Base-by-base conservation (phyloP, 2,329 filamentous ascomycete species). In the Alternaria brassicicola region DNA sequence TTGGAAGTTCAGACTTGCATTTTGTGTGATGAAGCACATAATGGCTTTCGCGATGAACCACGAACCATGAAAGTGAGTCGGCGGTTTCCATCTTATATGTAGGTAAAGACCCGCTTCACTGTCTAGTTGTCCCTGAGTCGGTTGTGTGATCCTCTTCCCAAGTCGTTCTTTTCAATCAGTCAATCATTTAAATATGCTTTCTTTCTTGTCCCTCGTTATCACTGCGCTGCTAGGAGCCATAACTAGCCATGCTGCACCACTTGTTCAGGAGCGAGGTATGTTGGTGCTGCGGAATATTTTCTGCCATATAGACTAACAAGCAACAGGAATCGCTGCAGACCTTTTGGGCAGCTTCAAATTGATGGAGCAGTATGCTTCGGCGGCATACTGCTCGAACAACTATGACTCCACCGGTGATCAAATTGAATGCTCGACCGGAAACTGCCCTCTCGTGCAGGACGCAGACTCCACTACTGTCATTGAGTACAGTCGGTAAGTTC, bases 311-410 rank as follows among this genome's bases (percentile, higher is more conserved):
- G 17, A 33, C 56, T 66, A 25, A 62, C 12, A 12, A 3, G 10
- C 6, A 1, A n/a, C 33, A 65, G 69, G 55, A 8, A 63, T 76
- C 38, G 56, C 60, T 10, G 21, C 61, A 9, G 50, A 54, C 17
- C 61, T 74, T 15, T 53, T 74, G 25, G 38, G 54, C 28, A 66
- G 52, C 8, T 68, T 76, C 48, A 67, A 68, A 17, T 49, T 76
- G 26, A 75, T 76, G 70, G 65, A 65, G 9, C 71, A 85, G 60
- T 86, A 83, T 68, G 76, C 83, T 9, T 82, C 82, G 1, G 83
- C 84, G 12, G 77, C 83, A n/a, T 85, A 85, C 66, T 85, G 84
- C 67, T 61, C 76, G 5, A 71, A 64, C 55, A 85, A 85, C 64
- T 75, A 79, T 65, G 67, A 81, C 36, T 78, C 78, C 3, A 56